phyloP scores from a whole-genome alignment of 2,329 filamentous ascomycete genomes.

The Ophiostoma sp. region DNA sequence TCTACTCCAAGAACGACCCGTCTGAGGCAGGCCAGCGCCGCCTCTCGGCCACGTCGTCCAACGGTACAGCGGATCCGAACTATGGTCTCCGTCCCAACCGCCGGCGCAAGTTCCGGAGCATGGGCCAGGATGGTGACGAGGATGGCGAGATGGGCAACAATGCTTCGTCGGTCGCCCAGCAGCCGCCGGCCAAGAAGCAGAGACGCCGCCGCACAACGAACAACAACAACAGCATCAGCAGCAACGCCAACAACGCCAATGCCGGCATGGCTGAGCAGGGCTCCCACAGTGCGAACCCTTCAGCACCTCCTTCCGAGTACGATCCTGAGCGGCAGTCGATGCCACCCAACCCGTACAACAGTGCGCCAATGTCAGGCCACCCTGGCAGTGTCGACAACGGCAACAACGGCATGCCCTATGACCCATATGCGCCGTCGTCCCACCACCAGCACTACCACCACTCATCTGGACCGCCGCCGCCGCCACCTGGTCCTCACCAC shows the following conservation, averaged over 20 bases:
- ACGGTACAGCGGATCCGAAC: slow-evolving; percentile 43
- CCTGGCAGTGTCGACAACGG: background rate
- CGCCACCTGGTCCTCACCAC: slow-evolving; percentile 18
- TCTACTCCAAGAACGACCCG: slow-evolving; percentile 29
- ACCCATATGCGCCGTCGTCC: slow-evolving; percentile 11
- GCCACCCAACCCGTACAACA: slow-evolving; percentile 11
- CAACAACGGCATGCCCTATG: slow-evolving; percentile 11
- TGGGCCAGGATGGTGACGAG: slow-evolving; percentile 33
- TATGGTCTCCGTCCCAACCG: slow-evolving; percentile 52
- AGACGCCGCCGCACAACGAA: slow-evolving; percentile 16
- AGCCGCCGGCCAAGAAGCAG: slow-evolving; percentile 29
- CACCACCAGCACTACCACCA: slow-evolving; percentile 12
- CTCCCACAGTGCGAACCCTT: background rate
- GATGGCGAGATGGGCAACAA: slow-evolving; percentile 9
- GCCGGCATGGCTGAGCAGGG: background rate
- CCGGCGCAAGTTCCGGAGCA: slow-evolving; percentile 38
- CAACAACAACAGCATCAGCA: background rate
- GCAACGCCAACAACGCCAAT: background rate
- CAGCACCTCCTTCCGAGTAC: slow-evolving; percentile 13
- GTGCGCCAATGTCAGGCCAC: background rate
- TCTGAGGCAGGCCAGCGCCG: slow-evolving; percentile 29
- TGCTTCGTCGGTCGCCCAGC: slow-evolving; percentile 24
- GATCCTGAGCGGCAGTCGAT: slow-evolving; percentile 6
- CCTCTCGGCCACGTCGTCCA: slow-evolving; percentile 48
- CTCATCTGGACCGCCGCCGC: background rate